phyloP scores from a whole-genome alignment of 805 yeast species.

The Cyberlindnera samutprakarnensis region DNA sequence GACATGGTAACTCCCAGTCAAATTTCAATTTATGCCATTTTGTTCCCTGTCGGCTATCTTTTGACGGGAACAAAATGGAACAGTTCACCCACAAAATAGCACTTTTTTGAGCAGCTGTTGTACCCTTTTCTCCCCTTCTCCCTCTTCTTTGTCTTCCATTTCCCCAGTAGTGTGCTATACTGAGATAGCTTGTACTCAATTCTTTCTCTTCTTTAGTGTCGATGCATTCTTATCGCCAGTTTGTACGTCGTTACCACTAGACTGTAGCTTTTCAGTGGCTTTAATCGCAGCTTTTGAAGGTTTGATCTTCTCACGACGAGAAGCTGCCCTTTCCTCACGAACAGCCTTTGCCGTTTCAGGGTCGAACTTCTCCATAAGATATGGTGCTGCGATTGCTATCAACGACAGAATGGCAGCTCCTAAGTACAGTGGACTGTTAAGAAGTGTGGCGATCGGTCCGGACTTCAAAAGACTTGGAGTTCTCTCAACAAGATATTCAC shows the following conservation, averaged over 20 bases:
- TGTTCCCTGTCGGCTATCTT: no score
- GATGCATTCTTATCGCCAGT: not conserved
- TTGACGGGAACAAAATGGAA: no score
- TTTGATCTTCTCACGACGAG: constrained; percentile 1
- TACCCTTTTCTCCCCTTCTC: no score
- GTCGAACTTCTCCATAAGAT: constrained; percentile 31
- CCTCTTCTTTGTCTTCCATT: no score
- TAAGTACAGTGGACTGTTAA: constrained; percentile 31
- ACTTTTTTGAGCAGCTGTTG: no score
- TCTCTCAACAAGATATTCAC: constrained; percentile 27
- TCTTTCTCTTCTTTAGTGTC: constrained; percentile 2
- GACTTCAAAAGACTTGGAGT: constrained; percentile 25
- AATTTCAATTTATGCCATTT: no score
- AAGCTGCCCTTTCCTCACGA: constrained; percentile 21
- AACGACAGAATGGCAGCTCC: constrained; percentile 24
- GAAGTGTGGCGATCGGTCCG: constrained; percentile 30
- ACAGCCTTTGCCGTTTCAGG: constrained; percentile 31
- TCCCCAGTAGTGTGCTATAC: no score
- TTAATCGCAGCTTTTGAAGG: constrained; percentile 5
- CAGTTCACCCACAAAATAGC: no score
- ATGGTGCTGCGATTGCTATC: constrained; percentile 24
- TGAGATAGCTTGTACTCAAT: not conserved
- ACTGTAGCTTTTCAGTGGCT: constrained; percentile 2
- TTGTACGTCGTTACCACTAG: not conserved
- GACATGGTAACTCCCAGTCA: no score